Evolutionary conservation across 208 protist genomes (phyloP).

Genomic region (Trichomonas tenax): DNA sequence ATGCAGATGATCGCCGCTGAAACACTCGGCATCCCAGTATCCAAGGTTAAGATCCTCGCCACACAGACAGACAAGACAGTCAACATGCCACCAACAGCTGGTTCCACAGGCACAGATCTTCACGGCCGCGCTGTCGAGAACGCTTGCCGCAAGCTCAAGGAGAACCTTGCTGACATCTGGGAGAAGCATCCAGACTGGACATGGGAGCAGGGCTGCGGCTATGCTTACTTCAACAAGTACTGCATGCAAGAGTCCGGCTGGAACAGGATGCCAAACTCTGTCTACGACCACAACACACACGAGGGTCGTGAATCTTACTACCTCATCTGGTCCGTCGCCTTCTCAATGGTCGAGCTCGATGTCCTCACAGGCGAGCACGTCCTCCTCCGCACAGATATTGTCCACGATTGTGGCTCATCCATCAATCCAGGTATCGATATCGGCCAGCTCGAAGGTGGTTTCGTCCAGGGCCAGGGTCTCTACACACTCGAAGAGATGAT

Average conservation of each 20-base stretch:
- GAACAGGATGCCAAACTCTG: neutral
- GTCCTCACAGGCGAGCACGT: constrained; percentile 39
- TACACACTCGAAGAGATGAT: constrained; percentile 12
- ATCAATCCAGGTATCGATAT: constrained; percentile 12
- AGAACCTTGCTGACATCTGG: neutral
- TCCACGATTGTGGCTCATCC: neutral
- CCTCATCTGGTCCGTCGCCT: constrained; percentile 11
- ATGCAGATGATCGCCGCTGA: neutral
- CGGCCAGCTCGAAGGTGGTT: neutral
- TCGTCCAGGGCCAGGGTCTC: neutral
- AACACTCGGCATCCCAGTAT: neutral
- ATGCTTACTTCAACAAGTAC: neutral
- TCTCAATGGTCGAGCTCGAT: constrained; percentile 45
- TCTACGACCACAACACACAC: neutral
- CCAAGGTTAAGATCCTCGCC: neutral
- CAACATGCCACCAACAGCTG: constrained; percentile 9
- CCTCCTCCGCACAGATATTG: constrained; percentile 24
- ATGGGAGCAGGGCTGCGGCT: neutral
- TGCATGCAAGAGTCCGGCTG: neutral
- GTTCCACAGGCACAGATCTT: constrained; percentile 6
- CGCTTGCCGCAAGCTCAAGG: neutral
- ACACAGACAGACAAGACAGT: neutral
- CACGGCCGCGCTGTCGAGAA: neutral
- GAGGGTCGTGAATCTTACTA: neutral
- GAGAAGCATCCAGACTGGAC: neutral